A percentile compares a stretch with the other conserved stretches of the same genome.
phyloP scores from a whole-genome alignment of 179 eudicot genomes.

The Gypsophila paniculata region DNA sequence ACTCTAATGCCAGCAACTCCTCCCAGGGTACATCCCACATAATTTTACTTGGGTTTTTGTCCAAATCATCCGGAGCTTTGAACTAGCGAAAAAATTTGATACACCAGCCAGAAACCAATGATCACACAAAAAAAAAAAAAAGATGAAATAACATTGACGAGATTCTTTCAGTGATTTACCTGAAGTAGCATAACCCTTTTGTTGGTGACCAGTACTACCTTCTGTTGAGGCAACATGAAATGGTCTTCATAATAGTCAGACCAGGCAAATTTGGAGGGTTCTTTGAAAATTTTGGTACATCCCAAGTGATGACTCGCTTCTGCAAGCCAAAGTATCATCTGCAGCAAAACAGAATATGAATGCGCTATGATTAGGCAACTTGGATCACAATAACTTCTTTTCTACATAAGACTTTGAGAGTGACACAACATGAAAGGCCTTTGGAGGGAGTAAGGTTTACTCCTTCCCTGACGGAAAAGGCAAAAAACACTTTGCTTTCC shows the following conservation, averaged over 20 bases:
- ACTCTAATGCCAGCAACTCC: conserved; percentile 76
- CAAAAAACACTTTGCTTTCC: too few relatives aligned
- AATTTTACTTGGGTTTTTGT: conserved; percentile 85
- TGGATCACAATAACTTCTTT: too few relatives aligned
- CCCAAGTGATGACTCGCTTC: conserved; percentile 93
- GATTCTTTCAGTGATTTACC: conserved; percentile 38
- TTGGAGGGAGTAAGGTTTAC: too few relatives aligned
- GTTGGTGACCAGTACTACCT: conserved; percentile 71
- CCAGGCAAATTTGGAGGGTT: conserved; percentile 94
- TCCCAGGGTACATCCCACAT: conserved; percentile 98
- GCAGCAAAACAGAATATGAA: conserved; percentile 25
- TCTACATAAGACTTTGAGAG: too few relatives aligned
- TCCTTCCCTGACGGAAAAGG: too few relatives aligned
- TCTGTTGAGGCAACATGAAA: conserved; percentile 69
- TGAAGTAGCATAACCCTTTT: conserved; percentile 81
- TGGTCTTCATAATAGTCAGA: conserved; percentile 91
- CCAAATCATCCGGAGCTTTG: conserved; percentile 63
- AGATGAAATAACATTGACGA: neutral
- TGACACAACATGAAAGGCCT: too few relatives aligned
- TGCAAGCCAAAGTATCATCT: conserved; percentile 93
- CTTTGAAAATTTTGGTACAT: conserved; percentile 88
- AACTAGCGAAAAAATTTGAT: conserved; percentile 34
- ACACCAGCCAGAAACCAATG: neutral
- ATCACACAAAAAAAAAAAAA: conserved; percentile 15
- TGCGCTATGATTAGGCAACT: too few relatives aligned